Percentiles rank a stretch among this genome's conserved stretches.
Conservation (phyloP, 2,329 filamentous ascomycete genomes). For the Aspergillus ustus region DNA sequence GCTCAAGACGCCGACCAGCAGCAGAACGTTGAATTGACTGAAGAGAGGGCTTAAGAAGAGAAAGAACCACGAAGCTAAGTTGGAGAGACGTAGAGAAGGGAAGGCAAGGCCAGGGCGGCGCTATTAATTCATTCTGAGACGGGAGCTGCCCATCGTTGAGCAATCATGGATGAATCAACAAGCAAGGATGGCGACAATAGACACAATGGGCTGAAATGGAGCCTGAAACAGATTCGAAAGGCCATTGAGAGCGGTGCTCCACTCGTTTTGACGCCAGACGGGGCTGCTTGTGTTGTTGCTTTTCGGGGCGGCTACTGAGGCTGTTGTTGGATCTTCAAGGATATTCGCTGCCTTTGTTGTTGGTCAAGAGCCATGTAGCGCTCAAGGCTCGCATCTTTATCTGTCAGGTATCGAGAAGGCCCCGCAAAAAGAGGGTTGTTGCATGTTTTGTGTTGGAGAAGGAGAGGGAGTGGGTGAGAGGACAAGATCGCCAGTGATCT, state of each 20-base stretch:
- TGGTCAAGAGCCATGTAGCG: not conserved
- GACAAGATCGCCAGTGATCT: conserved; percentile 1
- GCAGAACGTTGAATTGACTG: conserved; percentile 29
- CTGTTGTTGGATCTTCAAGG: not conserved
- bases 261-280: conserved; percentile 18
- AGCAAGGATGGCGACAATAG: conserved; percentile 25
- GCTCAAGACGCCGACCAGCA: conserved; percentile 32
- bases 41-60: conserved; percentile 26
- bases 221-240: conserved; percentile 27
- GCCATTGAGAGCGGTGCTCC: conserved; percentile 21
- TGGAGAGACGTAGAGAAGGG: conserved; percentile 26
- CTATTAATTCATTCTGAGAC: conserved; percentile 16
- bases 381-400: not conserved
- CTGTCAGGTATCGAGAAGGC: not conserved
- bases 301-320: not conserved
- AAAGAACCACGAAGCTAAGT: conserved; percentile 32
- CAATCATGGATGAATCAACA: conserved; percentile 11
- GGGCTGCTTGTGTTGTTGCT: conserved; percentile 9
- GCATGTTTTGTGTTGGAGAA: not conserved
- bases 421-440: conserved; percentile 3
- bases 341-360: conserved; percentile 1
- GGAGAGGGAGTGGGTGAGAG: conserved; percentile 12
- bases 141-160: conserved; percentile 6
- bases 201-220: conserved; percentile 19
- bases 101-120: conserved; percentile 19